Evolutionary conservation across 176 grass and related monocot species (phyloP), one percentile per base, ranked within the genome.

Genomic region (Bothriochloa decipiens): DNA sequence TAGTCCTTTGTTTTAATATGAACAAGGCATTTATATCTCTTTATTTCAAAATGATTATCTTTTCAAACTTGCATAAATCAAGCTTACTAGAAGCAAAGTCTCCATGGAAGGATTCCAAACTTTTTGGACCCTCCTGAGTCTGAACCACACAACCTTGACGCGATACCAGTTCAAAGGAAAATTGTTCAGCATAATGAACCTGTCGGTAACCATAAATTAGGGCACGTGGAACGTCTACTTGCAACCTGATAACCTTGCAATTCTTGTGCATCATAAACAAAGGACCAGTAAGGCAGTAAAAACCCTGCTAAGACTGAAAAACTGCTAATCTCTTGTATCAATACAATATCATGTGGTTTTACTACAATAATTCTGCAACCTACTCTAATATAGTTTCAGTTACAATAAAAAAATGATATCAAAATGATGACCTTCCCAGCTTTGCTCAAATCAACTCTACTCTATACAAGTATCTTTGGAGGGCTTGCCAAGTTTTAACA

Each of bases 61-160:
- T 66, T 66, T 8, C 40, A 13, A 65, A 10, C 76, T 29, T 29
- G 39, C 27, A 22, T 20, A 32, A 33, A 65, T 65, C 76, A 79
- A 20, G 2, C 33, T 27, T 29, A 65, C 26, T 66, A 63, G 7
- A 47, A 66, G 73, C 47, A n/a, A 75, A 45, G 65, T 26, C 7
- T 32, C 8, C 69, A 18, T 5, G 23, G 8, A 43, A 79, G 75
- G 37, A 46, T 45, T 61, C 4, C 36, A 78, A 60, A 23, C 7
- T 71, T 12, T 47, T 68, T 83, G 60, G 57, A 41, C 61, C 15
- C 75, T 65, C 72, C 55, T 25, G 3, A 68, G 69, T 37, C 37
- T 27, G 65, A 64, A 72, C 52, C 10, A 57, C n/a, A n/a, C n/a
- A 32, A 66, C 49, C 11, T n/a, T 41, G 23, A 74, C 29, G 11